Evolutionary conservation across 805 yeast species (phyloP).

Genomic region (Zygoascus tannicola): DNA sequence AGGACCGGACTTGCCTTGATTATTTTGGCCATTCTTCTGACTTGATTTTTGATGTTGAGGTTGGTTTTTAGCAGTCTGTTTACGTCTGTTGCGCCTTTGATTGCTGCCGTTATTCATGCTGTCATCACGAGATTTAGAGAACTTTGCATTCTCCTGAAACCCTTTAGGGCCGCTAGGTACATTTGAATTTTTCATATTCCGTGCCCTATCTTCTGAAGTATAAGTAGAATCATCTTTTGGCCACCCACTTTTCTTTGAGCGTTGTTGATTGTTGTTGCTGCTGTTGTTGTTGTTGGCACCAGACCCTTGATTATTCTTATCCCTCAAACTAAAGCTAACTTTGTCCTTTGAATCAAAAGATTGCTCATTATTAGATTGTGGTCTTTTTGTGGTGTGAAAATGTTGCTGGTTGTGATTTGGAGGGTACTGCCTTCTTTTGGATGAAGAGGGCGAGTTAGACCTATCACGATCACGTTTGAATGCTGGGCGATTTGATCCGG

Average conservation of each 20-base stretch:
- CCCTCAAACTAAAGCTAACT: background rate
- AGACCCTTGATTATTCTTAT: no score
- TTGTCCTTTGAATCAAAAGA: background rate
- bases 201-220: no score
- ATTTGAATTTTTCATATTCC: no score
- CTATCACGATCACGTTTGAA: background rate
- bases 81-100: background rate
- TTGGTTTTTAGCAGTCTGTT: background rate
- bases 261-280: no score
- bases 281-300: no score
- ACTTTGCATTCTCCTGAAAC: no score
- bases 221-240: no score
- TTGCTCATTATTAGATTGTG: background rate
- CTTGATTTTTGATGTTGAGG: background rate
- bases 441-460: background rate
- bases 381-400: no score
- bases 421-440: background rate
- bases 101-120: background rate
- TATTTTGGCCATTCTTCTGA: background rate
- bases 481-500: no score
- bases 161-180: no score
- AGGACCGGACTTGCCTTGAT: background rate
- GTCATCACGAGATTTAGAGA: no score
- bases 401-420: constrained; percentile 1
- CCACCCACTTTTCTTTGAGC: no score